Evolutionary conservation across 495 filamentous ascomycete species (phyloP).

Genomic region (Penicillium ochrochloron): DNA sequence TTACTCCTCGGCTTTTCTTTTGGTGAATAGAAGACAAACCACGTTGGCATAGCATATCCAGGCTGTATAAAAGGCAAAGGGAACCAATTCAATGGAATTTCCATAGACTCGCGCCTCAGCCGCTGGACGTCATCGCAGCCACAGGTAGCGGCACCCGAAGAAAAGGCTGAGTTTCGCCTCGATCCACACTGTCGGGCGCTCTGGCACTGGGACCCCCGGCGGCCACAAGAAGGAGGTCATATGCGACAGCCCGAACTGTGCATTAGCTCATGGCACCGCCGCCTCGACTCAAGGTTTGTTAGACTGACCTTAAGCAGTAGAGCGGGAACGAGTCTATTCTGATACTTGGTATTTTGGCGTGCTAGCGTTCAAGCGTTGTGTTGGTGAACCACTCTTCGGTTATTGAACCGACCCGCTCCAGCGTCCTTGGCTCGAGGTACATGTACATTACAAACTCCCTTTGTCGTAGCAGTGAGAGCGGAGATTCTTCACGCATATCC

Average conservation of each 20-base stretch:
- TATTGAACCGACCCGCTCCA: slow-evolving; percentile 30
- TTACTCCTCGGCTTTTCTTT: not conserved
- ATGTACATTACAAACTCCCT: slow-evolving; percentile 10
- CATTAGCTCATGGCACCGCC: slow-evolving; percentile 31
- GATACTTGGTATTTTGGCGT: slow-evolving; percentile 24
- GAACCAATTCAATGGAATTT: slow-evolving; percentile 17
- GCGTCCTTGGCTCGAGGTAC: slow-evolving; percentile 20
- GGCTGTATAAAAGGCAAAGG: not conserved
- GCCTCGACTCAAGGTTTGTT: slow-evolving; percentile 29
- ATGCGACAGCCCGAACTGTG: slow-evolving; percentile 26
- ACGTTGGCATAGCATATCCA: not conserved
- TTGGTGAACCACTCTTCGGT: slow-evolving; percentile 31
- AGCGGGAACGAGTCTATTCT: slow-evolving; percentile 23
- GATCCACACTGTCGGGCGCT: slow-evolving; percentile 36
- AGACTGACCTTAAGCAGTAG: slow-evolving; percentile 29
- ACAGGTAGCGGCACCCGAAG: slow-evolving; percentile 14
- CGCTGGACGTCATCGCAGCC: slow-evolving; percentile 20
- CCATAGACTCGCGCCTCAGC: slow-evolving; percentile 23
- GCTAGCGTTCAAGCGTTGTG: not conserved
- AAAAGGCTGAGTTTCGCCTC: slow-evolving; percentile 20
- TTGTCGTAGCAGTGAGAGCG: slow-evolving; percentile 11
- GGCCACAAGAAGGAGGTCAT: slow-evolving; percentile 27
- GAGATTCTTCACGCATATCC: slow-evolving; percentile 5
- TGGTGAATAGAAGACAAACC: not conserved
- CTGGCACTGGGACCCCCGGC: slow-evolving; percentile 24